Conservation (phyloP, 805 yeast genomes). For the Komagataella pseudopastoris region DNA sequence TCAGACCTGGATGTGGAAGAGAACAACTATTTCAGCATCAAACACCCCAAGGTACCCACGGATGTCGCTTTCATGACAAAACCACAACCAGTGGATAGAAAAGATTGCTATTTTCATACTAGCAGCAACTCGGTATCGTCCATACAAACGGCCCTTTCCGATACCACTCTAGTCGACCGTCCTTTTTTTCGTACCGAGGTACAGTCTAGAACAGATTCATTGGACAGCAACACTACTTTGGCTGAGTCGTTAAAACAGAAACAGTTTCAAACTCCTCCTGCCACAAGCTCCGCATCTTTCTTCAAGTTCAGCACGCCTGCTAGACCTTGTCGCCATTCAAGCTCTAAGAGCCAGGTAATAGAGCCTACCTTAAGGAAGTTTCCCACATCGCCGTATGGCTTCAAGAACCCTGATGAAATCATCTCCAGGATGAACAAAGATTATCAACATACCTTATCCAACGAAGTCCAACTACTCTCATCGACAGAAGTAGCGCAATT, state of each 20-base stretch:
- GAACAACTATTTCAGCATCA: background rate
- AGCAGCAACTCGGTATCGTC: background rate
- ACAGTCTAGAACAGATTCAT: background rate
- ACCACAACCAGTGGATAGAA: background rate
- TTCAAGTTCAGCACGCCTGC: background rate
- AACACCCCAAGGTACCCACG: background rate
- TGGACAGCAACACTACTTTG: background rate
- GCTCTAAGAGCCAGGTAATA: background rate
- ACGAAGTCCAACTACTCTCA: background rate
- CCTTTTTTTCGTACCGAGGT: background rate
- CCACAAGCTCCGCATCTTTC: background rate
- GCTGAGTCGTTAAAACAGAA: background rate
- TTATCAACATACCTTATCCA: background rate
- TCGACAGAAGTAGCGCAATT: constrained; percentile 11
- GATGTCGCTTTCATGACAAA: background rate
- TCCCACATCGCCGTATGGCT: background rate
- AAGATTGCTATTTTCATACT: background rate
- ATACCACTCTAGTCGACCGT: background rate
- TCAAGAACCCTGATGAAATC: background rate
- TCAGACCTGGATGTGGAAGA: background rate
- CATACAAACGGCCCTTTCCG: background rate
- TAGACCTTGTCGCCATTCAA: background rate
- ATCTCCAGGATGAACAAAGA: background rate
- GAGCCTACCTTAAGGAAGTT: background rate
- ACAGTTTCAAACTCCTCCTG: background rate